phyloP scores from a whole-genome alignment of 2,329 filamentous ascomycete genomes.

The Aspergillus flavus region DNA sequence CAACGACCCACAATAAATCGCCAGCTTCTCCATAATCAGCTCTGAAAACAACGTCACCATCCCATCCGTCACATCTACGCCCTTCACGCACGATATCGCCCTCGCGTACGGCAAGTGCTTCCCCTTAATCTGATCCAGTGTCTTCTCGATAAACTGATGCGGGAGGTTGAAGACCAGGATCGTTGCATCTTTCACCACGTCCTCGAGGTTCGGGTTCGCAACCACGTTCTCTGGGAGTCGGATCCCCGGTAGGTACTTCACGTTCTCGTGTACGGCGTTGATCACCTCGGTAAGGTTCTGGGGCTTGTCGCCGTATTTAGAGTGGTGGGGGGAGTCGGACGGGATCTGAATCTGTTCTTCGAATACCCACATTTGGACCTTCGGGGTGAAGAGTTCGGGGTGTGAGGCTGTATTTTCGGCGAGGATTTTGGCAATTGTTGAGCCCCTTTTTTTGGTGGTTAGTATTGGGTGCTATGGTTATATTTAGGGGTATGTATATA shows the following conservation, averaged over 20 bases:
- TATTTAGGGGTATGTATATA: constrained; percentile 41
- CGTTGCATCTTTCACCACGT: constrained; percentile 76
- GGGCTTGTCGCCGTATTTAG: constrained; percentile 61
- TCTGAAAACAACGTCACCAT: constrained; percentile 85
- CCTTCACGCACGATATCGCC: constrained; percentile 93
- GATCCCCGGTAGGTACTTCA: constrained; percentile 90
- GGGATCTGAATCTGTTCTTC: constrained; percentile 82
- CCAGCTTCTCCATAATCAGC: constrained; percentile 80
- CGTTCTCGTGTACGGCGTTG: constrained; percentile 88
- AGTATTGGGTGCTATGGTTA: not conserved
- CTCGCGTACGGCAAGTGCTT: constrained; percentile 84
- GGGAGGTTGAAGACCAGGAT: constrained; percentile 94
- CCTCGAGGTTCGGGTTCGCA: constrained; percentile 44
- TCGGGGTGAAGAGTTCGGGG: constrained; percentile 75
- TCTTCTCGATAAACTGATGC: constrained; percentile 58
- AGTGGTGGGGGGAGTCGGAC: constrained; percentile 70
- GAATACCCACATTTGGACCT: constrained; percentile 40
- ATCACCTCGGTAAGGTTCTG: constrained; percentile 87
- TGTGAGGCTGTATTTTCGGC: constrained; percentile 82
- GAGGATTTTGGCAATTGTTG: constrained; percentile 91
- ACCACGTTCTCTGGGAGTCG: constrained; percentile 69
- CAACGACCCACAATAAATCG: constrained; percentile 90
- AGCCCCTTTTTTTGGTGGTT: constrained; percentile 66
- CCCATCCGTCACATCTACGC: constrained; percentile 81
- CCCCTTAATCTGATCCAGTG: constrained; percentile 72